Base-by-base conservation (phyloP, 2,329 filamentous ascomycete genomes). In the Sporothrix globosa region DNA sequence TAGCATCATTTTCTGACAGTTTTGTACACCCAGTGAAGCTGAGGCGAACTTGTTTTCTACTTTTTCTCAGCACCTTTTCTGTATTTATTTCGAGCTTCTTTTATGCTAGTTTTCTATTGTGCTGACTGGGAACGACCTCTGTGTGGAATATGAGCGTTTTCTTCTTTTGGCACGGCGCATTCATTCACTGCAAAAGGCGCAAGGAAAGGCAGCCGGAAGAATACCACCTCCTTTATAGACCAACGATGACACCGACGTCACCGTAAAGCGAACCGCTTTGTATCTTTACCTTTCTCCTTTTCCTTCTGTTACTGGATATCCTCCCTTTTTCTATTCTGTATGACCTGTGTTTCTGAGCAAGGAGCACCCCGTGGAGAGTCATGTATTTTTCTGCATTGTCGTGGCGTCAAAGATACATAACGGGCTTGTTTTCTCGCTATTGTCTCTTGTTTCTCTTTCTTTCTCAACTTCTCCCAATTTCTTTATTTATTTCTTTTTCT, bases 311-410 rank as follows among this genome's bases (percentile, higher is more conserved):
- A 34, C 34, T 34, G 7, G 34, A 9, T 63, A 19, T 4, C 65
- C 34, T 46, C 17, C n/a, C 41, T 10, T 53, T 21, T 5, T 34
- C 34, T 34, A 1, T 27, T 65, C 10, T 44, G n/a, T n/a, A n/a
- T 4, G 19, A 44, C 19, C 13, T 27, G 9, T 24, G 39, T 6
- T 21, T 54, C 13, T n/a, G 21, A 54, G 21, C n/a, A 27, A 41
- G n/a, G 44, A 44, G 3, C 13, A 19, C 30, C 46, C 30, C 2
- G 44, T 30, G 46, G 11, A 61, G 6, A 39, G 44, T 34, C 39
- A 39, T 70, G 56, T 61, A 66, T 69, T 4, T 67, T 68, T 67
- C 41, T 60, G 68, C 68, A 70, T 72, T 19, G 68, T 41, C 11
- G 46, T 48, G 65, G 68, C 71, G 65, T 70, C 69, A 61, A 58